These are phyloP conservation scores for Calonectria pteridis DNA, from an alignment of 2,329 filamentous ascomycete species.

Conservation along the genomic window DNA sequence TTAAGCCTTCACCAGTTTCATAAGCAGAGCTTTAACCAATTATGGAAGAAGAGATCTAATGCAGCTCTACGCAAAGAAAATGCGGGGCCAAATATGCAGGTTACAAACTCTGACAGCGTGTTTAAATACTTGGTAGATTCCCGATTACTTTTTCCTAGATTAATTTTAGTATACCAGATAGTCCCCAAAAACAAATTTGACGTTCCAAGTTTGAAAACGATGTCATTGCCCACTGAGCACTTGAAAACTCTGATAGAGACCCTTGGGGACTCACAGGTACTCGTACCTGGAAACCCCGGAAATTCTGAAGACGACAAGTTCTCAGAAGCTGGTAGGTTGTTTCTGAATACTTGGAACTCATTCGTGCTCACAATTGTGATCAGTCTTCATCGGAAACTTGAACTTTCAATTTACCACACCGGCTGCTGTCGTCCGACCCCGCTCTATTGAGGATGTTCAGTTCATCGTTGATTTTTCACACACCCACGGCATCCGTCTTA, in stretches of 20 bases:
- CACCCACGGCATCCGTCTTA: neutral
- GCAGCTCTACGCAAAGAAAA: too few species aligned
- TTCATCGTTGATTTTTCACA: neutral
- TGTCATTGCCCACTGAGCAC: neutral
- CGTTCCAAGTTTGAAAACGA: neutral
- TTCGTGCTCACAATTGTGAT: neutral
- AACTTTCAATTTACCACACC: neutral
- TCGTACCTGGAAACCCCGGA: neutral
- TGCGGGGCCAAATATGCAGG: too few species aligned
- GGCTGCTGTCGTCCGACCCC: neutral
- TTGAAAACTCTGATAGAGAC: neutral
- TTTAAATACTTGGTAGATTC: neutral
- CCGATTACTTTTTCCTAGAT: too few species aligned
- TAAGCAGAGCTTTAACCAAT: too few species aligned
- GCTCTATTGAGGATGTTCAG: neutral
- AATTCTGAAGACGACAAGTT: neutral
- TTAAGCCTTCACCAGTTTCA: too few species aligned
- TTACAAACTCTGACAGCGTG: neutral
- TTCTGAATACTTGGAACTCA: neutral
- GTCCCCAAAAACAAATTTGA: neutral
- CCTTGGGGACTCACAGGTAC: neutral
- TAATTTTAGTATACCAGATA: neutral
- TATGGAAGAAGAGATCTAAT: too few species aligned
- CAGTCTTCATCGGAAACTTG: neutral
- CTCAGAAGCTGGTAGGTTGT: neutral